Base-by-base conservation (phyloP, 2,329 filamentous ascomycete species). In the Arthrobotrys pseudoclavata region DNA sequence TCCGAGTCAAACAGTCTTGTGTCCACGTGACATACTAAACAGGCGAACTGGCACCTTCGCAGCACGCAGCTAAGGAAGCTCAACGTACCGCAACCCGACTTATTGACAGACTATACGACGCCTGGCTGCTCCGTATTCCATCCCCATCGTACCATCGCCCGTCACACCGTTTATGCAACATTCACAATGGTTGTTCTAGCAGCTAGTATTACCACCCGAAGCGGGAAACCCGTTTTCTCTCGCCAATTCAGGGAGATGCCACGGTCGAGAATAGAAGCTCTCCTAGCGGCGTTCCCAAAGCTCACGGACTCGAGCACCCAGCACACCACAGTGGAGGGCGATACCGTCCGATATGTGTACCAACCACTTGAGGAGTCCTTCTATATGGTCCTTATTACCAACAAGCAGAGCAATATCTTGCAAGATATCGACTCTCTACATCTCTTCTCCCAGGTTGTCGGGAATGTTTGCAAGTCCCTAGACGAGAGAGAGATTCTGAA, bases 341-440 rank as follows among this genome's bases (percentile, higher is more conserved):
- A 99, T 87, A 98, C 97, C 86, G 96, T 99, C 83, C 95, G 96
- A 86, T 99, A 97, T 84, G 96, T 99, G 75, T 99, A 99, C 87
- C 96, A 99, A 85, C 96, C 96, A 77, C 89, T 99, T 22, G 80
- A 81, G 80, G 96, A 99, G 86, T 96, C 99, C 87, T 91, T 99
- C 80, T 99, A 99, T 89, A 98, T 99, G 90, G 95, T 99, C 80
- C 90, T 99, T 83, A 98, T 99, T 85, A 99, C 96, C 84, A 99
- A 99, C 87, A 92, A 94, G 82, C 96, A 98, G 87, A 98, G 95
- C 85, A 99, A 99, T 86, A 99, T 99, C 81, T 89, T 99, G 63
- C 96, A 99, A 86, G 96, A 99, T 85, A 99, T 99, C 84, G 96
- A 98, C 86, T 97, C 96, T 76, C 89, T 99, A 77, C 96, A 99